These are phyloP conservation scores for Pseudogymnoascus sp. DNA, from an alignment of 2,329 filamentous ascomycete species.

Conservation along the genomic window DNA sequence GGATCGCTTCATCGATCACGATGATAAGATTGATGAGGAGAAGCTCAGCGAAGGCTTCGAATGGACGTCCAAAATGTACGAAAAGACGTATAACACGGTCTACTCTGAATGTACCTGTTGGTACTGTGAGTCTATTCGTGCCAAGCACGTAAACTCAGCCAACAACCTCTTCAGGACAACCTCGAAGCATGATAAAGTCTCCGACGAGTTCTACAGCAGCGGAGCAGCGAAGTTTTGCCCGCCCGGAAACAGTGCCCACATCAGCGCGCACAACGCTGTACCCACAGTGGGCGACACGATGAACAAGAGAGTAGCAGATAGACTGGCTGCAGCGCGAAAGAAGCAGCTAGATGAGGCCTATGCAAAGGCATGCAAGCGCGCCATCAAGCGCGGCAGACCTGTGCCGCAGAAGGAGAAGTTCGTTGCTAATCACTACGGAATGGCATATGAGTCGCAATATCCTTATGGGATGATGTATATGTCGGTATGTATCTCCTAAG, in stretches of 20 bases:
- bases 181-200: conserved; percentile 39
- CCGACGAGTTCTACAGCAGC: conserved; percentile 41
- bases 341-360: conserved; percentile 49
- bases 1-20: conserved; percentile 63
- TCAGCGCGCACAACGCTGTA: conserved; percentile 66
- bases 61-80: conserved; percentile 65
- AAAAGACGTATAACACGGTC: conserved; percentile 54
- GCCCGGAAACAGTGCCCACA: conserved; percentile 56
- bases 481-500: neutral
- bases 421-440: conserved; percentile 37
- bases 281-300: conserved; percentile 22
- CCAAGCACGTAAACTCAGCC: conserved; percentile 43
- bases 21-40: conserved; percentile 71
- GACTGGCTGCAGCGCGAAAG: conserved; percentile 27
- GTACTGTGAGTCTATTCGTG: conserved; percentile 69
- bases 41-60: conserved; percentile 59
- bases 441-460: neutral
- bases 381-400: conserved; percentile 41
- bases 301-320: conserved; percentile 22
- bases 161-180: conserved; percentile 37
- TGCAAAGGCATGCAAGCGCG: conserved; percentile 42
- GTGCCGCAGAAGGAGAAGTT: conserved; percentile 43
- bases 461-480: conserved; percentile 10
- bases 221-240: conserved; percentile 43
- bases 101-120: conserved; percentile 76